phyloP scores from a whole-genome alignment of 495 filamentous ascomycete species.

The Neurospora sp. region DNA sequence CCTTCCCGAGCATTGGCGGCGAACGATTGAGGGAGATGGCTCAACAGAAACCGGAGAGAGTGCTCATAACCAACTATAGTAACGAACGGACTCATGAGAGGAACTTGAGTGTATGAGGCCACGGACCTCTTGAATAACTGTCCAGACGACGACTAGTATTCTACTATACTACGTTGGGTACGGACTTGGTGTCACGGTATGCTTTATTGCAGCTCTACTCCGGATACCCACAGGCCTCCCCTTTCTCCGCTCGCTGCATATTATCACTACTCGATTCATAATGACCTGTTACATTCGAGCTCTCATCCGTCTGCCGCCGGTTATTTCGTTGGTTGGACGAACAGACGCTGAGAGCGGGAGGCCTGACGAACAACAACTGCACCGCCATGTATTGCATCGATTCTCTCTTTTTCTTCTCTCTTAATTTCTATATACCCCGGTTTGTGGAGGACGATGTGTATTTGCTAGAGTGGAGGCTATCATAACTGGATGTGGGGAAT shows the following conservation, averaged over 20 bases:
- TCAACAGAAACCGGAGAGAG: constrained; percentile 46
- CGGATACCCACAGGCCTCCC: constrained; percentile 1
- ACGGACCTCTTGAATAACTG: constrained; percentile 20
- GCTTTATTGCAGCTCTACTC: constrained; percentile 5
- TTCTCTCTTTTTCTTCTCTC: background rate
- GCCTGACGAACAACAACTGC: background rate
- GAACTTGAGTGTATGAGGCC: constrained; percentile 14
- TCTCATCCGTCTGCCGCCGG: background rate
- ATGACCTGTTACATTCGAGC: background rate
- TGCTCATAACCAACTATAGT: constrained; percentile 20
- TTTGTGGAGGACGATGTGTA: background rate
- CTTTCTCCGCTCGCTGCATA: background rate
- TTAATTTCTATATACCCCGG: background rate
- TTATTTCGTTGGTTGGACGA: background rate
- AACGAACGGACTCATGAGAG: constrained; percentile 18
- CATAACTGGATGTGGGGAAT: background rate
- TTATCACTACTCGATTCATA: background rate
- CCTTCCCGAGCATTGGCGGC: constrained; percentile 92
- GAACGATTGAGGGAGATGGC: constrained; percentile 85
- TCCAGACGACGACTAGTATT: constrained; percentile 18
- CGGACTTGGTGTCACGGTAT: constrained; percentile 24
- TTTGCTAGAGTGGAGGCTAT: background rate
- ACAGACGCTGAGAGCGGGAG: background rate
- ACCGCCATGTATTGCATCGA: background rate
- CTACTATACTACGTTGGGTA: constrained; percentile 30